phyloP scores from a whole-genome alignment of 1,139 yeast genomes.

The Entelexis sorbosivorans region DNA sequence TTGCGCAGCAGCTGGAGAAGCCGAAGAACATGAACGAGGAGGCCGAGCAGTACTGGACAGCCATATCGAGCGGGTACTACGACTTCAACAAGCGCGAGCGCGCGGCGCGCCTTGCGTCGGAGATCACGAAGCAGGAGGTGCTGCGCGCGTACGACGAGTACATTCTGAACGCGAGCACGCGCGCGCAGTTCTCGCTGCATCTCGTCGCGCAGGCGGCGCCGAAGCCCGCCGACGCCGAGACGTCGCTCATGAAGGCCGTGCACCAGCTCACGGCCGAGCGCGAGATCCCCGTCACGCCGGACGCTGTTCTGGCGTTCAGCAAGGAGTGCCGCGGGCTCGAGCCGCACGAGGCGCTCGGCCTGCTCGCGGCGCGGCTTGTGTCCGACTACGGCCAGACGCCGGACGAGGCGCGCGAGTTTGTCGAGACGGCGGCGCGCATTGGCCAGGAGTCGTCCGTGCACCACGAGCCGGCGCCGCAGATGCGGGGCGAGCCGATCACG shows the following conservation, averaged over 20 bases:
- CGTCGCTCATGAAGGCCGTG: conserved; percentile 15
- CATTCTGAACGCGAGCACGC: conserved; percentile 30
- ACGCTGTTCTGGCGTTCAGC: conserved; percentile 12
- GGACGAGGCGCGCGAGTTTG: conserved; percentile 14
- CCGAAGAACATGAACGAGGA: conserved; percentile 73
- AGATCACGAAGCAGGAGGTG: conserved; percentile 48
- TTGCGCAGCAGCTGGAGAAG: conserved; percentile 55
- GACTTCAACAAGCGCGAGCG: conserved; percentile 50
- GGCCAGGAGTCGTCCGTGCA: conserved; percentile 1
- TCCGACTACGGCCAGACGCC: conserved; percentile 7
- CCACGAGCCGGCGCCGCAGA: not conserved
- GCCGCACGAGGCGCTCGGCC: conserved; percentile 18
- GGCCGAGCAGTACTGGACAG: conserved; percentile 50
- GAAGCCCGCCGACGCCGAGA: conserved; percentile 9
- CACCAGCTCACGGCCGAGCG: conserved; percentile 17
- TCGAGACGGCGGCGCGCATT: conserved; percentile 8
- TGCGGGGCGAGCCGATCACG: conserved; percentile 2
- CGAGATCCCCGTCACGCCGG: conserved; percentile 9
- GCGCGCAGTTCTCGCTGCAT: conserved; percentile 49
- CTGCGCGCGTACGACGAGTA: conserved; percentile 42
- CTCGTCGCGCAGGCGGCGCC: conserved; percentile 29
- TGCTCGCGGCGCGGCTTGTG: conserved; percentile 11
- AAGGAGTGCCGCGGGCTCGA: conserved; percentile 17
- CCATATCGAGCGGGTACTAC: conserved; percentile 64
- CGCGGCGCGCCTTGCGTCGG: conserved; percentile 47